These are phyloP conservation scores for Suhomyces choctaworum DNA, from an alignment of 1,139 yeast genomes.

Conservation along the genomic window DNA sequence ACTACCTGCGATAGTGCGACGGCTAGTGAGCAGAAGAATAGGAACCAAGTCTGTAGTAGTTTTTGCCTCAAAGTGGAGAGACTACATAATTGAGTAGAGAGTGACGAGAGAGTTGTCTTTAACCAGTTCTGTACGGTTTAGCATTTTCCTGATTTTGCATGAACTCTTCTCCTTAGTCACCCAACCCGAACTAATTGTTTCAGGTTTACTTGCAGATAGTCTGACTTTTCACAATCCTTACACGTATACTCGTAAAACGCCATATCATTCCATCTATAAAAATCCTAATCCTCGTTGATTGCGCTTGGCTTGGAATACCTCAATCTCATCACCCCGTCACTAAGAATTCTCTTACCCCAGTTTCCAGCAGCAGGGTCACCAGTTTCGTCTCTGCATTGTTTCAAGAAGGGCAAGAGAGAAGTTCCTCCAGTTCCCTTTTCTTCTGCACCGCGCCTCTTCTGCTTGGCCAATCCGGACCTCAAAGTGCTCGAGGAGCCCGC, in stretches of 20 bases:
- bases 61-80: no score
- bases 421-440: constrained; percentile 94
- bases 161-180: no score
- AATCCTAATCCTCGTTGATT: constrained; percentile 18
- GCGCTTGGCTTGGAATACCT: constrained; percentile 33
- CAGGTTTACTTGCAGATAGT: no score
- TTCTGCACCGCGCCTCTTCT: constrained; percentile 44
- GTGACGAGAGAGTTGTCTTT: no score
- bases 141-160: no score
- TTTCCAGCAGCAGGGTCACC: constrained; percentile 88
- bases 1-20: constrained; percentile 2
- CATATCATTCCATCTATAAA: no score
- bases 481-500: constrained; percentile 56
- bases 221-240: no score
- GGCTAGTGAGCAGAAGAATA: no score
- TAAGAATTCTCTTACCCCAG: constrained; percentile 80
- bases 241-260: neutral
- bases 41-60: no score
- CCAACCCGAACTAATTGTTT: no score
- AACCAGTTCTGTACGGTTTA: no score
- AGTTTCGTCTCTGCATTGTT: constrained; percentile 94
- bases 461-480: constrained; percentile 61
- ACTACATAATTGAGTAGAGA: no score
- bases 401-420: constrained; percentile 82
- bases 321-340: constrained; percentile 56